Base-by-base conservation (phyloP, 208 protist species). In the Acanthamoeba royreba region DNA sequence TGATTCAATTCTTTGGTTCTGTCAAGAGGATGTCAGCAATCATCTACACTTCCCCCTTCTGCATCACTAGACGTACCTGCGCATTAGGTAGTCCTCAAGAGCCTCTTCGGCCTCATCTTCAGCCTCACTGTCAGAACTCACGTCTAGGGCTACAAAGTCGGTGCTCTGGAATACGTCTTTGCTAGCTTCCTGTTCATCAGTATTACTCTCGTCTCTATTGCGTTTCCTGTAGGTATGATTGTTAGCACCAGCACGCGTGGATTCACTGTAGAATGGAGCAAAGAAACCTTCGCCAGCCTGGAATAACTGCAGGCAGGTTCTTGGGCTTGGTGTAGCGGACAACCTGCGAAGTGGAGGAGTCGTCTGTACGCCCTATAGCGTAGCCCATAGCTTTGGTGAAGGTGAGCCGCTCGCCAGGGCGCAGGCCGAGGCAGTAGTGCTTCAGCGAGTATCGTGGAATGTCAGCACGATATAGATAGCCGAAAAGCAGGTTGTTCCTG, bases 401-500 rank as follows among this genome's bases (percentile, higher is more conserved):
- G 31, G 46, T 43, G 79, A 88, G 79, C 49, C 79, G 79, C 49
- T 88, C 79, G 79, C 49, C 49, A 31, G 79, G 49, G 5, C 47
- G 79, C 25, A 88, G 46, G 47, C 79, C 79, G 9, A 88, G 79
- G 79, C 79, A 88, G 45, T 25, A 55, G 49, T 28, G 79, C 69
- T 28, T 81, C 38, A 81, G 43, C 9, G 13, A 81, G 46, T 88
- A 88, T 25, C 47, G 42, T 15, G 79, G 79, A 19, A 88, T 61
- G 79, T 88, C 79, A 22, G 2, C 47, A 3, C 28, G 43, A 47
- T 88, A 61, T 8, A 88, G 49, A 33, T 88, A 88, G 19, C 79
- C 79, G 35, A 88, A 88, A 13, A 88, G n/a, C 47, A 88, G 79
- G 79, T 88, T 88, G 79, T 88, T 88, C 31, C 79, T 31, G 47